Evolutionary conservation across 2,329 filamentous ascomycete species (phyloP), one percentile per base, ranked within the genome.

Genomic region (Chaetomium strumarium): DNA sequence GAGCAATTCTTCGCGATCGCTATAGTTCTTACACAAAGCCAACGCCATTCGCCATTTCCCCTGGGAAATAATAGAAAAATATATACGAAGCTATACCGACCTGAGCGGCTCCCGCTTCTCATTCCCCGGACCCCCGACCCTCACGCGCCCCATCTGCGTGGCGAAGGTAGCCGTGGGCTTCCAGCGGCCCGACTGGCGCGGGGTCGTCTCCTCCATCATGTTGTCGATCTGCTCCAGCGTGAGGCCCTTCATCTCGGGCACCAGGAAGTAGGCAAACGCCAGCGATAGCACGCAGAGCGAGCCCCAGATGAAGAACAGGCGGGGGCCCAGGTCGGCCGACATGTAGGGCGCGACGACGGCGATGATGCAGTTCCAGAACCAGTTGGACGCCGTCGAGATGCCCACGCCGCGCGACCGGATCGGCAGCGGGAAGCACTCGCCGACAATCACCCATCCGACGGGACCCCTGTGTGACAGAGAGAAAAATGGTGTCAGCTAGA

Each of bases 321-420:
- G 66, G 9, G 72, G 63, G 2, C 71, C 70, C 2, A 74, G 59
- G 61, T 72, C 64, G 48, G 68, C 70, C 51, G 68, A 65, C 58
- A 92, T 80, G 69, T 91, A 91, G 0, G 87, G 87, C 0, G 88
- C 91, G 9, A 81, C 75, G 66, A 87, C 89, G 39, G 85, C 86
- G 58, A 92, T 90, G 30, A 85, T 84, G 76, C 83, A 90, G 74
- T 88, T 89, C 56, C 60, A 63, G 44, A 64, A 58, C 62, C 72
- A 72, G 72, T 89, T 89, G 51, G 83, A 81, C 2, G 85, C 84
- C 0, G 84, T 86, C 2, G 83, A 79, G 52, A 87, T 78, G 39
- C 79, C 81, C 58, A 88, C 78, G 4, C 77, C 78, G 62, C 79
- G 79, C n/a, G 84, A 84, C 46, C 86, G 83, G 67, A 90, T 88